Evolutionary conservation across 2,329 filamentous ascomycete genomes (phyloP).

Genomic region (Colletotrichum phormii): DNA sequence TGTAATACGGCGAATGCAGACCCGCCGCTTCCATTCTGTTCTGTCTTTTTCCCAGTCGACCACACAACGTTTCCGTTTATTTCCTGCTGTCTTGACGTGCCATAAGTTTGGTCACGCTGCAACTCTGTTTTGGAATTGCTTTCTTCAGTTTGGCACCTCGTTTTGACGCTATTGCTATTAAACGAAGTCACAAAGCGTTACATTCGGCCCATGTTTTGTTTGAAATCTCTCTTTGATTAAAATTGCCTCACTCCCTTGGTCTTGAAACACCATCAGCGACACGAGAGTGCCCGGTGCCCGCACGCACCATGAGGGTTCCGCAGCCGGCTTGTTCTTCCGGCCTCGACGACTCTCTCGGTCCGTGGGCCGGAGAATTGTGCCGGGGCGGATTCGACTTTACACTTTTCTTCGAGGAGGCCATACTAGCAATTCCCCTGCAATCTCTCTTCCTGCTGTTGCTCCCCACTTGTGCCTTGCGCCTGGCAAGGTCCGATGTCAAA

Average conservation of each 20-base stretch:
- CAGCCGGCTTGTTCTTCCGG: constrained; percentile 26
- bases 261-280: constrained; percentile 27
- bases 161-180: neutral
- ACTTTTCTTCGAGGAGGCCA: constrained; percentile 43
- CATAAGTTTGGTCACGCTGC: neutral
- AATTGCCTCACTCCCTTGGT: constrained; percentile 4
- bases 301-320: constrained; percentile 22
- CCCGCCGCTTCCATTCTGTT: neutral
- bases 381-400: constrained; percentile 45
- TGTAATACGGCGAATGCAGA: neutral
- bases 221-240: constrained; percentile 6
- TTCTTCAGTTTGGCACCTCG: neutral
- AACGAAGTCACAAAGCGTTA: constrained; percentile 13
- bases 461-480: constrained; percentile 14
- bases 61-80: neutral
- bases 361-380: constrained; percentile 38
- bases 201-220: constrained; percentile 22
- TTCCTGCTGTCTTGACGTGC: neutral
- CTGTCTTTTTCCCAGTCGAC: neutral
- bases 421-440: constrained; percentile 39
- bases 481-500: constrained; percentile 25
- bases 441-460: constrained; percentile 22
- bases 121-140: neutral
- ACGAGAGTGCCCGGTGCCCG: neutral
- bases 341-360: constrained; percentile 31